Evolutionary conservation across 306 rosid genomes (phyloP).

Genomic region (Castanospermum australe): DNA sequence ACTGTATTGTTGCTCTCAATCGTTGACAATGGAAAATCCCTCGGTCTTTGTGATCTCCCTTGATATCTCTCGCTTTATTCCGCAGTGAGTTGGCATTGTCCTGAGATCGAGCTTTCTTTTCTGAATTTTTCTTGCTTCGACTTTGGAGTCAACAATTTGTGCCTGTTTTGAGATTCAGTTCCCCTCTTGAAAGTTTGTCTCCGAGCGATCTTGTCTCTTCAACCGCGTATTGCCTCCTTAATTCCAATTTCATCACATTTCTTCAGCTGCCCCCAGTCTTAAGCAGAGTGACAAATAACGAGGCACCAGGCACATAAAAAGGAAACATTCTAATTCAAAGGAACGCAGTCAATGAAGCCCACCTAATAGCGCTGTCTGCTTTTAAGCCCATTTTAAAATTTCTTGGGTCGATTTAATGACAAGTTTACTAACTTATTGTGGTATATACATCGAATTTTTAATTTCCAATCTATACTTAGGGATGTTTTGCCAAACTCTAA

Average conservation of each 20-base stretch:
- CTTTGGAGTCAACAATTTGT: not conserved
- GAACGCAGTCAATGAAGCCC: not conserved
- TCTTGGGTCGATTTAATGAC: not conserved
- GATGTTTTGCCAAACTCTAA: too few relatives aligned
- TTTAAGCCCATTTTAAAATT: not conserved
- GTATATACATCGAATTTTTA: too few relatives aligned
- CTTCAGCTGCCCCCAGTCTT: not conserved
- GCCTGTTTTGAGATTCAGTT: not conserved
- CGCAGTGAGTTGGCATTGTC: not conserved
- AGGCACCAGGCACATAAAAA: not conserved
- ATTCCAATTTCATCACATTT: not conserved
- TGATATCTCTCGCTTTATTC: not conserved
- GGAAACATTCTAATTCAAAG: not conserved
- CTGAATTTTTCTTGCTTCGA: not conserved
- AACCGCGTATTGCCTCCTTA: not conserved
- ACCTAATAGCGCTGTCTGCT: not conserved
- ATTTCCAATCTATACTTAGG: too few relatives aligned
- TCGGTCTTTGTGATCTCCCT: not conserved
- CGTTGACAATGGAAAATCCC: not conserved
- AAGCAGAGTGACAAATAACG: not conserved
- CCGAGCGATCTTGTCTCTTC: not conserved
- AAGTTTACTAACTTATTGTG: not conserved
- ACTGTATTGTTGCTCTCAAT: conserved; percentile 5
- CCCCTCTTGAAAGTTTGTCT: conserved; percentile 20
- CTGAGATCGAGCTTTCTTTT: not conserved